Evolutionary conservation across 352 stramenopile species (phyloP).

Genomic region (Phytopythium delawarense): DNA sequence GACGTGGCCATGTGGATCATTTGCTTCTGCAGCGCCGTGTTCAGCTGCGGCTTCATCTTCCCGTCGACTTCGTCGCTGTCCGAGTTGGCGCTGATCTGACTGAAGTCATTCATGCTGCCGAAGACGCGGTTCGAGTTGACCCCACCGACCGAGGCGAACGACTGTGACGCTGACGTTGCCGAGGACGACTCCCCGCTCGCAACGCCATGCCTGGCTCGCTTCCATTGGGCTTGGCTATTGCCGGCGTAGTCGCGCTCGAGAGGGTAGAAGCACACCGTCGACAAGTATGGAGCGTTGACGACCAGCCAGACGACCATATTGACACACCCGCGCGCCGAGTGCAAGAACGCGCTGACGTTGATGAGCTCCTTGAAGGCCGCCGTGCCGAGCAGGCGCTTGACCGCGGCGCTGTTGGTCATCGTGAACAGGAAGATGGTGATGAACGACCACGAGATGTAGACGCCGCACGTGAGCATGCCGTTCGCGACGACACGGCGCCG

Average conservation of each 20-base stretch:
- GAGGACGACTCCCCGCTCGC: conserved; percentile 3
- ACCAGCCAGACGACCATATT: conserved; percentile 87
- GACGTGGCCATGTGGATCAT: conserved; percentile 89
- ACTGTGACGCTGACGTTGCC: conserved; percentile 8
- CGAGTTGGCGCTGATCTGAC: not conserved
- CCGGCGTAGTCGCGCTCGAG: not conserved
- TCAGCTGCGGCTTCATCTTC: conserved; percentile 81
- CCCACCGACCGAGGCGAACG: conserved; percentile 18
- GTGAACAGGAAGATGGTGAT: conserved; percentile 67
- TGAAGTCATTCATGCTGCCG: not conserved
- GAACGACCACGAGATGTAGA: conserved; percentile 85
- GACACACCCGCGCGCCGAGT: conserved; percentile 68
- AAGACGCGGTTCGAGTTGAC: conserved; percentile 8
- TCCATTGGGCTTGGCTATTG: not conserved
- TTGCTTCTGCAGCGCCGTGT: conserved; percentile 74
- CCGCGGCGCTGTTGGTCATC: conserved; percentile 39
- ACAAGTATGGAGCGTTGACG: conserved; percentile 64
- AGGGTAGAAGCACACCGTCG: conserved; percentile 27
- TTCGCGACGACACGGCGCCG: conserved; percentile 71
- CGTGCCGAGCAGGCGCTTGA: conserved; percentile 34
- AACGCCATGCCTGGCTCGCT: not conserved
- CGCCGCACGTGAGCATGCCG: conserved; percentile 72
- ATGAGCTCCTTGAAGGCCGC: conserved; percentile 57
- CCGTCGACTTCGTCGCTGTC: conserved; percentile 19
- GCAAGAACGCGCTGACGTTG: conserved; percentile 72